Conservation (phyloP, 139 green algal genomes). For the Chlamydomonas sphaeroides region DNA sequence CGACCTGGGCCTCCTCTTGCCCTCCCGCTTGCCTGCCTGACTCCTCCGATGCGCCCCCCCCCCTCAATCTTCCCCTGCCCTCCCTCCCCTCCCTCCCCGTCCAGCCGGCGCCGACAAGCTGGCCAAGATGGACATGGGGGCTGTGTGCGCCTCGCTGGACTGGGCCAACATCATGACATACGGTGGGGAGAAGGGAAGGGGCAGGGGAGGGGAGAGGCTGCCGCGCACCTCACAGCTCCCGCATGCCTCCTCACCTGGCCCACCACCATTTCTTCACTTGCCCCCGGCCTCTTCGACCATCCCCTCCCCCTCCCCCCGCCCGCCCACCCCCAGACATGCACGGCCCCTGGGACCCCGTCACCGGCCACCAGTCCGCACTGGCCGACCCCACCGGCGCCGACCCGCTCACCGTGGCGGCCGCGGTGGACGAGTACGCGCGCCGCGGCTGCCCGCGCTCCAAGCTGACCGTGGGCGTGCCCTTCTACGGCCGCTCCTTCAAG, state of each 20-base stretch:
- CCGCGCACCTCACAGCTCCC: too few species aligned
- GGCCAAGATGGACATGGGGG: not conserved
- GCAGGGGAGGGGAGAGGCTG: too few species aligned
- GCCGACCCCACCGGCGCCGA: not conserved
- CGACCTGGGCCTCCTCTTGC: too few species aligned
- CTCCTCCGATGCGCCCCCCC: too few species aligned
- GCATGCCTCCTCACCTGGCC: too few species aligned
- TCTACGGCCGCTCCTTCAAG: conserved; percentile 7
- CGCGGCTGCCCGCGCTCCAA: not conserved
- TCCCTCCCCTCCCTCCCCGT: too few species aligned
- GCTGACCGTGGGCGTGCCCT: conserved; percentile 6
- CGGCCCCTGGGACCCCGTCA: not conserved
- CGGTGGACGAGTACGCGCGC: not conserved
- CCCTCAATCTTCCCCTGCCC: too few species aligned
- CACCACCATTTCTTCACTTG: too few species aligned
- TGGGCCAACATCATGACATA: conserved; percentile 38
- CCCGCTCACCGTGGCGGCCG: not conserved
- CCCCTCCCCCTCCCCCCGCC: not conserved
- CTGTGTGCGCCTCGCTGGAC: not conserved
- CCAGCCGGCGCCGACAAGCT: conserved; percentile 5
- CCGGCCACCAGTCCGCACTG: conserved; percentile 12
- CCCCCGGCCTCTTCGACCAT: too few species aligned
- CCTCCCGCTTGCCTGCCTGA: too few species aligned
- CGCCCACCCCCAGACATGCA: not conserved
- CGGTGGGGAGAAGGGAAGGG: not conserved